Evolutionary conservation across 2,329 filamentous ascomycete species (phyloP), one percentile per base, ranked within the genome.

Genomic region (Fusarium avenaceum): DNA sequence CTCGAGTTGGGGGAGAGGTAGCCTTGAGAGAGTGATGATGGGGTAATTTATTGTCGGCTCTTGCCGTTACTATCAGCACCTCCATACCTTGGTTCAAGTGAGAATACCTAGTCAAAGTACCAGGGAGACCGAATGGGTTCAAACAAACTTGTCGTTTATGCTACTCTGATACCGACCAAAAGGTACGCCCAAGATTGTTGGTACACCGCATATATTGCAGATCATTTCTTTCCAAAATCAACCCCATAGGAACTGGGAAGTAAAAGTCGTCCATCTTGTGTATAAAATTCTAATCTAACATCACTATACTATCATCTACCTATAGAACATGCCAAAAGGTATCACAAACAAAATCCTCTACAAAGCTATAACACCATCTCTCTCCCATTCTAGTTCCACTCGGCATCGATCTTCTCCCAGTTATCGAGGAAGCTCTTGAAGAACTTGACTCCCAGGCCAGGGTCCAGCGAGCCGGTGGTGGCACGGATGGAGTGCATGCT

Each of bases 401-500:
- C 92, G 46, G 80, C 85, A 79, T 97, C 94, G 42, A 97, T 90
- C 74, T 86, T 85, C 83, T 97, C 93, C 83, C 91, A 98, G 66
- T 90, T 83, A 73, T 97, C 93, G 71, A 97, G 86, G 79, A 97
- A 97, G 3, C 90, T 94, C 83, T 93, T 92, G 82, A 97, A 97
- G 70, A 94, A 88, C 80, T 92, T 90, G 19, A 96, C 92, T 6
- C 94, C 95, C 69, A 97, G 81, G 0, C 95, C 95, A 0, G 95
- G 95, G 76, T 98, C 95, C 68, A 94, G 78, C 38, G 87, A 87
- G 4, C 95, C 95, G 0, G 93, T 97, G 0, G 94, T 97, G 0
- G 95, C 95, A 26, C 95, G 87, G 70, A 98, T 92, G 52, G 89
- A 92, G 79, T 98, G 95, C 95, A 98, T 98, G 75, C 91, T 95